phyloP scores from a whole-genome alignment of 768 basidiomycete species.

The Trametes villosa region DNA sequence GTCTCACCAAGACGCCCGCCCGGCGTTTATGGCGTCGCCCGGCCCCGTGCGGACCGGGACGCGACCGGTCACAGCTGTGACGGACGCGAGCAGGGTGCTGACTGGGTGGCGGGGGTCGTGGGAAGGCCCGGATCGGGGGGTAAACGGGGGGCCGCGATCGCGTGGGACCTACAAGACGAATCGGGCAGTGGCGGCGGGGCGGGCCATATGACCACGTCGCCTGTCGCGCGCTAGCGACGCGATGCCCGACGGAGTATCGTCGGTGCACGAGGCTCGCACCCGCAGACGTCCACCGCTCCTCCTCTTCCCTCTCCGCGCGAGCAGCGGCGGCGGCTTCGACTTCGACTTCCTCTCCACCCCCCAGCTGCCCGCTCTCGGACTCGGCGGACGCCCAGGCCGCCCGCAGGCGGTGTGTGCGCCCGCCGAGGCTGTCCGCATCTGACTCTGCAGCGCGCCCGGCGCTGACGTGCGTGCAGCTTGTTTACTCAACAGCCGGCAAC shows the following conservation, averaged over 20 bases:
- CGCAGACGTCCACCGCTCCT: no score
- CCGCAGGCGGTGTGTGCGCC: constrained; percentile 3
- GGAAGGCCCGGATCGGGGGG: constrained; percentile 2
- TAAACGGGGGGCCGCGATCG: not conserved
- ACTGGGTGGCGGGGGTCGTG: constrained; percentile 11
- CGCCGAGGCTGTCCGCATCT: constrained; percentile 12
- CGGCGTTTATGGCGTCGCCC: constrained; percentile 8
- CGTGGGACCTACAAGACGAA: constrained; percentile 11
- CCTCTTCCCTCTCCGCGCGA: no score
- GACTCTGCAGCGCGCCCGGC: constrained; percentile 1
- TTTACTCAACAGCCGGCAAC: not conserved
- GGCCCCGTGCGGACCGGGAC: not conserved
- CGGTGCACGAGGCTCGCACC: constrained; percentile 3
- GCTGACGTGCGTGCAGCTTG: constrained; percentile 7
- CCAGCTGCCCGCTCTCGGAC: not conserved
- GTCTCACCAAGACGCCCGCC: no score
- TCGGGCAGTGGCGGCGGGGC: constrained; percentile 14
- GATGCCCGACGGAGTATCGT: not conserved
- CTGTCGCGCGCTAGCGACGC: not conserved
- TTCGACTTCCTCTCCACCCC: not conserved
- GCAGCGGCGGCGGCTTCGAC: not conserved
- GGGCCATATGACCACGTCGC: constrained; percentile 19
- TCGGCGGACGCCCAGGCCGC: not conserved
- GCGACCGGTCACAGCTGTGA: constrained; percentile 8
- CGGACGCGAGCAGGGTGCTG: constrained; percentile 3